Evolutionary conservation across 352 stramenopile genomes (phyloP).

Genomic region (Globisporangium cederbergense): DNA sequence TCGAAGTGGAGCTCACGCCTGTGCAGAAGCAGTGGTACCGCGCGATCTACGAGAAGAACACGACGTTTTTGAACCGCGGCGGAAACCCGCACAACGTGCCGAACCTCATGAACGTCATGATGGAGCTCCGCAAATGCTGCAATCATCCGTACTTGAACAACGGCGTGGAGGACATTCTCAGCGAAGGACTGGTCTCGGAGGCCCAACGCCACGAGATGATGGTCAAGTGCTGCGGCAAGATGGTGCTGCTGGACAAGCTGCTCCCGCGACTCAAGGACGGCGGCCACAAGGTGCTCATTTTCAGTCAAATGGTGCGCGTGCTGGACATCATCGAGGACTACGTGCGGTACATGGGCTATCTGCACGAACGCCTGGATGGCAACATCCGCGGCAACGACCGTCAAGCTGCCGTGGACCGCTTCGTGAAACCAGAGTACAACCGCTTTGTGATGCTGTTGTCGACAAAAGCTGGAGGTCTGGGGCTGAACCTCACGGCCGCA

Average conservation of each 20-base stretch:
- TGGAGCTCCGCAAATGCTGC: conserved; percentile 90
- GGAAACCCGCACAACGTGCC: conserved; percentile 79
- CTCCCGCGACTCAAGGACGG: conserved; percentile 95
- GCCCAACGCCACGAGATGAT: conserved; percentile 90
- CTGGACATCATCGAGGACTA: conserved; percentile 99
- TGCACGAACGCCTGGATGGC: conserved; percentile 97
- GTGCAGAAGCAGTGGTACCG: conserved; percentile 91
- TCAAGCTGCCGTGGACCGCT: conserved; percentile 82
- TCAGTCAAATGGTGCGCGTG: conserved; percentile 99
- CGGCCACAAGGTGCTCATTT: conserved; percentile 98
- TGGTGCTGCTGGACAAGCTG: conserved; percentile 99
- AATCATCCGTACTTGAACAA: conserved; percentile 93
- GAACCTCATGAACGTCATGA: conserved; percentile 92
- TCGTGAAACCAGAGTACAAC: conserved; percentile 89
- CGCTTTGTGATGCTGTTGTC: conserved; percentile 98
- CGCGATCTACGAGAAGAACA: conserved; percentile 97
- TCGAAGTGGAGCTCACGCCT: conserved; percentile 87
- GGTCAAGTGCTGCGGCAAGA: conserved; percentile 98
- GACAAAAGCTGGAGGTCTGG: conserved; percentile 95
- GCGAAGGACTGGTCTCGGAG: conserved; percentile 74
- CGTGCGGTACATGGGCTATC: conserved; percentile 88
- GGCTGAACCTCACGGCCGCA: conserved; percentile 90
- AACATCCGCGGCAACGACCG: conserved; percentile 93
- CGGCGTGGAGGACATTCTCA: conserved; percentile 87
- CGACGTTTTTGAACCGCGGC: conserved; percentile 81